Evolutionary conservation across 2,329 filamentous ascomycete genomes (phyloP).

Genomic region (Sporothrix mexicana): DNA sequence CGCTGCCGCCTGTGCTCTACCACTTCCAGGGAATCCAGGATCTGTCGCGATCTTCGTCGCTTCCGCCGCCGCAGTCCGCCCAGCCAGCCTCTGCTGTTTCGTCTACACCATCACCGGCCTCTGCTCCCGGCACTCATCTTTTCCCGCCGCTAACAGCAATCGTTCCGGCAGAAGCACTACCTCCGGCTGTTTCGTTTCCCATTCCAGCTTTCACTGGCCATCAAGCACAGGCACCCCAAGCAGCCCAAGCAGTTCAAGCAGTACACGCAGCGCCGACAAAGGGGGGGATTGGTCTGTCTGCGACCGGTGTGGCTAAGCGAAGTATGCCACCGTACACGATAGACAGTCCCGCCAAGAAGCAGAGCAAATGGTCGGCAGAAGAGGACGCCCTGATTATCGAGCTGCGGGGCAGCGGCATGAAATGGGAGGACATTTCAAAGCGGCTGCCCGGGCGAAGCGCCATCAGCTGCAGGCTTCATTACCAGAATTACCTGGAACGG

Average conservation of each 20-base stretch:
- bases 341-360: slow-evolving; percentile 83
- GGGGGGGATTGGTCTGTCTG: slow-evolving; percentile 17
- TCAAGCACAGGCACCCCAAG: not conserved
- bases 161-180: slow-evolving; percentile 30
- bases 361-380: slow-evolving; percentile 95
- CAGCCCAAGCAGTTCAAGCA: too few species aligned
- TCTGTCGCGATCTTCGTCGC: slow-evolving; percentile 48
- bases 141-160: not conserved
- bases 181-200: not conserved
- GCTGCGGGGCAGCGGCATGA: slow-evolving; percentile 88
- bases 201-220: slow-evolving; percentile 2
- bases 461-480: slow-evolving; percentile 92
- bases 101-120: slow-evolving; percentile 48
- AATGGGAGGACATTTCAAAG: slow-evolving; percentile 98
- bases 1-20: not conserved
- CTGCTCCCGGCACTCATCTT: slow-evolving; percentile 41
- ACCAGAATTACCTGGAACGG: slow-evolving; percentile 95
- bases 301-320: slow-evolving; percentile 50
- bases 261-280: slow-evolving; percentile 1
- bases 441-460: slow-evolving; percentile 86
- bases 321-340: slow-evolving; percentile 60
- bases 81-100: slow-evolving; percentile 25
- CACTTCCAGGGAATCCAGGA: slow-evolving; percentile 35
- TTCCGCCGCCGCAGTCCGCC: slow-evolving; percentile 40
- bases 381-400: slow-evolving; percentile 95